A percentile compares a stretch with the other conserved stretches of the same genome.
Conservation (phyloP, 2,329 filamentous ascomycete species). For the Cladophialophora carrionii region DNA sequence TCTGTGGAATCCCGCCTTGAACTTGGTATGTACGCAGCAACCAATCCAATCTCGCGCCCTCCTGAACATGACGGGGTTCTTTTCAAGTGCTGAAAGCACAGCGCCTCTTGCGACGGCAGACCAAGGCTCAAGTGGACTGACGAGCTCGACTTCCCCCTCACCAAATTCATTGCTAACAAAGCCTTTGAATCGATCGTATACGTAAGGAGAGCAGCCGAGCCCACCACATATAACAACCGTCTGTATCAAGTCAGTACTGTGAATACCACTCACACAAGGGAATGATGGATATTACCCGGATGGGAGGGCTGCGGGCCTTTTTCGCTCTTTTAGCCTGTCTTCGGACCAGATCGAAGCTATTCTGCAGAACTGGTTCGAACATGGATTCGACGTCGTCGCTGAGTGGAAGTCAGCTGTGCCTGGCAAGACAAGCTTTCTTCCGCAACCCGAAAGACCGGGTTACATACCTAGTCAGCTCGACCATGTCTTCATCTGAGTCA, state of each 20-base stretch:
- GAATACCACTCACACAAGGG: neutral
- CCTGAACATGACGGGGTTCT: conserved; percentile 17
- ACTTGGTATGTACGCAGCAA: conserved; percentile 24
- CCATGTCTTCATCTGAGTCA: conserved; percentile 12
- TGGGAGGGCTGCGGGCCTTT: conserved; percentile 1
- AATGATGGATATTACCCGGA: neutral
- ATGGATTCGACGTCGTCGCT: conserved; percentile 26
- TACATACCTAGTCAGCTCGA: conserved; percentile 1
- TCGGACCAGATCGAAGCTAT: conserved; percentile 20
- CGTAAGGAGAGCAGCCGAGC: conserved; percentile 25
- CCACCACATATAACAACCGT: conserved; percentile 28
- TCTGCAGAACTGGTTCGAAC: conserved; percentile 28
- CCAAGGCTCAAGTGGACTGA: conserved; percentile 30
- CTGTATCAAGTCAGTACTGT: conserved; percentile 15
- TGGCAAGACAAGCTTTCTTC: neutral
- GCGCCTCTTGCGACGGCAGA: conserved; percentile 34
- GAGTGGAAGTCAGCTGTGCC: neutral
- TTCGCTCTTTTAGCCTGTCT: conserved; percentile 17
- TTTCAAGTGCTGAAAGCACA: conserved; percentile 19
- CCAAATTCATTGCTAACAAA: conserved; percentile 22
- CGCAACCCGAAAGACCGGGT: neutral
- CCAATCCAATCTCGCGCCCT: conserved; percentile 33
- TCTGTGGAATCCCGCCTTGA: conserved; percentile 20
- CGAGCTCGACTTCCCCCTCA: conserved; percentile 12
- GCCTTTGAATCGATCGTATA: conserved; percentile 25